Conservation (phyloP, 768 basidiomycete genomes). For the Trametes cinnabarina region DNA sequence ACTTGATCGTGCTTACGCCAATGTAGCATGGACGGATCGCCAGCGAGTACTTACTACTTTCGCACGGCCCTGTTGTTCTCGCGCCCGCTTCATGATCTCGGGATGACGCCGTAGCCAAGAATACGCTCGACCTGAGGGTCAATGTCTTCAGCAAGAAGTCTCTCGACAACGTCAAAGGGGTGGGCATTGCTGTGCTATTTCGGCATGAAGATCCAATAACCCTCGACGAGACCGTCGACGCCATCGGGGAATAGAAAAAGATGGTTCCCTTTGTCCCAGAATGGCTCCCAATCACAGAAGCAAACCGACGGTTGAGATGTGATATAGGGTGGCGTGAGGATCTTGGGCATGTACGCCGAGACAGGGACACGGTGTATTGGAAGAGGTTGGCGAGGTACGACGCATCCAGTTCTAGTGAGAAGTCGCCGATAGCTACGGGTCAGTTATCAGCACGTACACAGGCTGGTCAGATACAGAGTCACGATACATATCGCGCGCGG, state of each 20-base stretch:
- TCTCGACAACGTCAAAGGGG: background rate
- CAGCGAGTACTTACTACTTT: too few relatives aligned
- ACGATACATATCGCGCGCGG: too few relatives aligned
- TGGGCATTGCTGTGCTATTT: background rate
- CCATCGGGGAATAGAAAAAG: background rate
- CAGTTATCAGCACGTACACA: background rate
- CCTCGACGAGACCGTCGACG: conserved; percentile 2
- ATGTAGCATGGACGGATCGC: too few relatives aligned
- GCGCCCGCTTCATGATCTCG: background rate
- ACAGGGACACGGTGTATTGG: background rate
- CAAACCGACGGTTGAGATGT: background rate
- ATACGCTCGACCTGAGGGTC: background rate
- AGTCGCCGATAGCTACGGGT: conserved; percentile 4
- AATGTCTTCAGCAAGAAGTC: background rate
- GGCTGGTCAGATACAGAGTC: too few relatives aligned
- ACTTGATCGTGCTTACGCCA: too few relatives aligned
- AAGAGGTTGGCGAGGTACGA: background rate
- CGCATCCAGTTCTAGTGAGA: background rate
- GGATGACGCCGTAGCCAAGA: background rate
- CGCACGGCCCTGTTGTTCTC: conserved; percentile 1
- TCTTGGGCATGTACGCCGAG: background rate
- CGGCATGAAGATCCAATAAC: background rate
- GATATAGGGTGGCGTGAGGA: background rate
- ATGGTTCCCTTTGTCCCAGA: background rate
- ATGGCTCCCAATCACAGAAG: background rate